These are phyloP conservation scores for Chaetomidium leptoderma DNA, from an alignment of 495 filamentous ascomycete genomes.

Conservation along the genomic window DNA sequence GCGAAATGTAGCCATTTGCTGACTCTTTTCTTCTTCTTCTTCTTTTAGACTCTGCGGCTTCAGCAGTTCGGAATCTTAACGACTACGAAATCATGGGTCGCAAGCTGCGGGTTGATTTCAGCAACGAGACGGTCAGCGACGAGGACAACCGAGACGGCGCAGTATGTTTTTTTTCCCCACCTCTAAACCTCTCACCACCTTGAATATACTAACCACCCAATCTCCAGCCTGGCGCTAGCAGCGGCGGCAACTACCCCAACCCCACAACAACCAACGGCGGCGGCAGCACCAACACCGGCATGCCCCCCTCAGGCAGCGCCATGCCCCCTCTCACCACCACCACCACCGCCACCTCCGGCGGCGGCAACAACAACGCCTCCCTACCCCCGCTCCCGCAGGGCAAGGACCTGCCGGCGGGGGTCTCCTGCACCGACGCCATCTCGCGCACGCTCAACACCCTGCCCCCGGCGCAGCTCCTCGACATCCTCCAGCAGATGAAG, in stretches of 20 bases:
- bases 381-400: constrained; percentile 82
- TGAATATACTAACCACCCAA: background rate
- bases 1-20: background rate
- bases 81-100: constrained; percentile 94
- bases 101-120: constrained; percentile 91
- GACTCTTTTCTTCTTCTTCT: background rate
- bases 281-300: constrained; percentile 22
- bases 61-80: constrained; percentile 92
- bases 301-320: too few relatives aligned
- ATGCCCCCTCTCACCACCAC: constrained; percentile 24
- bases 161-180: constrained; percentile 17
- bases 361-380: constrained; percentile 24
- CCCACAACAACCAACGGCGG: constrained; percentile 17
- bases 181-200: background rate
- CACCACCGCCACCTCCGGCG: constrained; percentile 13
- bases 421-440: constrained; percentile 86
- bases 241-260: constrained; percentile 15
- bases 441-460: constrained; percentile 81
- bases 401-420: constrained; percentile 70
- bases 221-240: background rate
- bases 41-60: constrained; percentile 75
- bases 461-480: constrained; percentile 82
- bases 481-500: constrained; percentile 94
- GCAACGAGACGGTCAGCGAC: constrained; percentile 79
- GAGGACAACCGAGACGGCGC: constrained; percentile 46